Base-by-base conservation (phyloP, 306 rosid genomes). In the Biancaea sappan region DNA sequence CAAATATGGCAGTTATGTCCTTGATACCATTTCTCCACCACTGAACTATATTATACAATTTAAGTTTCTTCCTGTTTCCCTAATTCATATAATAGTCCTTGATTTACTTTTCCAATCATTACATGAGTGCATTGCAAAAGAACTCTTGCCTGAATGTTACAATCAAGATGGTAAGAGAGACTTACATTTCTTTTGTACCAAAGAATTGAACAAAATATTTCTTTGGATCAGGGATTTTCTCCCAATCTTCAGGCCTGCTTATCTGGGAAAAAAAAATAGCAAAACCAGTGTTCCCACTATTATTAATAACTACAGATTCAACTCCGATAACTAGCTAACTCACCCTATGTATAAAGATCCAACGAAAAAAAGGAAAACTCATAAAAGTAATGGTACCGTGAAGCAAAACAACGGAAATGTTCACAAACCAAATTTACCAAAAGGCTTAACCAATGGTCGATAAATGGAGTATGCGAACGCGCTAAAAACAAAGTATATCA, bases 121-220 rank as follows among this genome's bases (percentile, higher is more conserved):
- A 43, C 43, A 46, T 16, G 32, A 57, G 48, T 34, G 16, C 61
- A 32, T 54, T 19, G 64, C 70, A 12, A 18, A 29, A 32, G 47
- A 51, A 63, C n/a, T 13, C 9, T 58, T 29, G 26, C 72, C 62
- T 67, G 53, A 48, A 71, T 10, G 18, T 35, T 61, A 72, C 54
- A 28, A 58, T 32, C 35, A 48, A 71, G 79, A 74, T 50, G 63
- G 58, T 13, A 10, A 35, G 41, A 79, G 60, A 77, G 12, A 84
- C 98, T 87, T 84, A 95, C 99, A 88, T 92, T 84, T 95, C 98
- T 80, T 90, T 83, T 0, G 99, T 92, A 54, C 94, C 99, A 85
- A 90, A 92, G 64, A 95, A 95, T 54, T 95, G 92, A 77, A 95
- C 97, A 82, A 95, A 95, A 82, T 81, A 81, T 74, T 95, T 92